Evolutionary conservation across 176 grass and related monocot species (phyloP).

Genomic region (Leersia perrieri): DNA sequence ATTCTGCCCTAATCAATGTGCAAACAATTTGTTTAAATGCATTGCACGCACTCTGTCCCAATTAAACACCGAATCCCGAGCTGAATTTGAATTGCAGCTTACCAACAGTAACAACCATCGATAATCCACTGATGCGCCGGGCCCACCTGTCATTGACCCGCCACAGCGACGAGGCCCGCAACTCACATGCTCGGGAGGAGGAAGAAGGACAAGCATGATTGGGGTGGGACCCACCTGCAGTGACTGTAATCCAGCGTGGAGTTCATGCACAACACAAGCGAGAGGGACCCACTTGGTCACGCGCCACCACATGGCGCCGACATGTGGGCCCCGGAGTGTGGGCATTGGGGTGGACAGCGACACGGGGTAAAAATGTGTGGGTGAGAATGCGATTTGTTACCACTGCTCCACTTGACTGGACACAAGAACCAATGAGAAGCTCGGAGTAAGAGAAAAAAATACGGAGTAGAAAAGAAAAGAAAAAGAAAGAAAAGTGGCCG

Average conservation of each 20-base stretch:
- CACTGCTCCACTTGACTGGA: background rate
- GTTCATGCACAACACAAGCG: background rate
- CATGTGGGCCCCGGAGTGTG: background rate
- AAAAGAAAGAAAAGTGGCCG: constrained; percentile 8
- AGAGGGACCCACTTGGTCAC: background rate
- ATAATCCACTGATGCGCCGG: background rate
- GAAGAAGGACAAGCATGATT: background rate
- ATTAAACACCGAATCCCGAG: background rate
- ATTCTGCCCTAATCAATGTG: background rate
- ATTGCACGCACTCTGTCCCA: too few species aligned
- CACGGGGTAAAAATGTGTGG: background rate
- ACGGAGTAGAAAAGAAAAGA: background rate
- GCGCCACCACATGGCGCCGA: background rate
- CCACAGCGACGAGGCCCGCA: too few species aligned
- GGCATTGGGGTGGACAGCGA: background rate
- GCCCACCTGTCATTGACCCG: background rate
- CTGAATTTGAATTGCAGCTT: too few species aligned
- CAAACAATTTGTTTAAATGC: background rate
- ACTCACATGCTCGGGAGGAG: background rate
- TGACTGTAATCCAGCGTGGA: background rate
- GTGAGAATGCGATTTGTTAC: background rate
- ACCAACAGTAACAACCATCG: background rate
- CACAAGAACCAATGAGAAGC: background rate
- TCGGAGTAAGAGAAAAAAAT: background rate
- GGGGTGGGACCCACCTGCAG: background rate